Base-by-base conservation (phyloP, 495 filamentous ascomycete species). In the Pyrenula massariospora region DNA sequence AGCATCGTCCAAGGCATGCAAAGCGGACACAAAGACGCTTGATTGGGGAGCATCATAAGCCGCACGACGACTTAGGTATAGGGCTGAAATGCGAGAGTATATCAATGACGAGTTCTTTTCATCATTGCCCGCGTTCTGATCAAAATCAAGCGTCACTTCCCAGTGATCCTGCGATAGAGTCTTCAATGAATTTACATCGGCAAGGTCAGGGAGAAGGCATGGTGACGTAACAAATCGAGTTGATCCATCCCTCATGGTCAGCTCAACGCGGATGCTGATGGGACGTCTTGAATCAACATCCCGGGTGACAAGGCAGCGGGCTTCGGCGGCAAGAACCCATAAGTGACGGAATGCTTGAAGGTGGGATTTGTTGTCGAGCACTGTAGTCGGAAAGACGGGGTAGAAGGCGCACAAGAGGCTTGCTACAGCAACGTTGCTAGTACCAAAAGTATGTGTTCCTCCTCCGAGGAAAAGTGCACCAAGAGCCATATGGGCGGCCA, bases 281-380 rank as follows among this genome's bases (percentile, higher is more conserved):
- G 91, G 88, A 11, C 85, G 83, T 55, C 86, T 79, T 0, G 87
- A 92, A 56, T 88, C 86, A 8, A 92, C 79, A 59, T 97, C 92
- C 50, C 89, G 85, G 8, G 86, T 78, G 2, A 99, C 78, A 2
- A 97, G 77, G 65, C 93, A 97, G 53, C 93, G 83, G 0, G 88
- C 81, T 58, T 97, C 93, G 5, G 89, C 85, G 3, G 94, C 93
- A 10, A 99, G 77, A 12, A 95, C 91, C 93, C 93, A 99, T 64
- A 99, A 84, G 68, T 99, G 93, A 1, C 94, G 85, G 76, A 97
- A 95, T 5, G 93, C 93, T 76, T 99, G 93, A 2, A 97, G 77
- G 59, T 99, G 93, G 23, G 87, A 89, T 64, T 85, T 87, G 64
- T 96, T 96, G 72, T 97, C 93, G 53, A 93, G 84, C 2, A 96